These are phyloP conservation scores for Fusarium abutilonis DNA, from an alignment of 2,329 filamentous ascomycete genomes.

Conservation along the genomic window DNA sequence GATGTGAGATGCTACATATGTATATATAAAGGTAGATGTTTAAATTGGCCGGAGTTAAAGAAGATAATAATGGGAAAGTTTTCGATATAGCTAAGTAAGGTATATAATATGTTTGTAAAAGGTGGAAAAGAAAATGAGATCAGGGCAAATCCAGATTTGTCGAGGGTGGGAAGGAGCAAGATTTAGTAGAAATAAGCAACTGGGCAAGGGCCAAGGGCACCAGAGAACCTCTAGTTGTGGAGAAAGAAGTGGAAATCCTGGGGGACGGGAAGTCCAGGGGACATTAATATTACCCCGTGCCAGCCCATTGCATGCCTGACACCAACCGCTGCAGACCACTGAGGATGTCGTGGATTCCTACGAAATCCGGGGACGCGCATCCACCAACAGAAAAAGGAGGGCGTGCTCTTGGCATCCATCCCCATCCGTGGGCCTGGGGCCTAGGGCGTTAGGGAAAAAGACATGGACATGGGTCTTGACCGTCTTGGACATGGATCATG, in stretches of 20 bases:
- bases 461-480: not conserved
- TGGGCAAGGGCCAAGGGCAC: slow-evolving; percentile 7
- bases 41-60: slow-evolving; percentile 2
- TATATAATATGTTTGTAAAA: not conserved
- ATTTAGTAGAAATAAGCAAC: slow-evolving; percentile 43
- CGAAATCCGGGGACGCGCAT: slow-evolving; percentile 13
- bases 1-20: not conserved
- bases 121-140: slow-evolving; percentile 26
- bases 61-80: slow-evolving; percentile 13
- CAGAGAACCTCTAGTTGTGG: slow-evolving; percentile 32
- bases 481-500: slow-evolving; percentile 14
- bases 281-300: slow-evolving; percentile 30
- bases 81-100: not conserved
- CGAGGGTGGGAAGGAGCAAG: slow-evolving; percentile 37
- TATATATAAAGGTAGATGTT: slow-evolving; percentile 13
- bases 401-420: slow-evolving; percentile 23
- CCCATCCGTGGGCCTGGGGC: slow-evolving; percentile 12
- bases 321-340: slow-evolving; percentile 11
- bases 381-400: not conserved
- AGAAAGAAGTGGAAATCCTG: slow-evolving; percentile 46
- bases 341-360: slow-evolving; percentile 11
- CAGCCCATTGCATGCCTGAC: slow-evolving; percentile 8
- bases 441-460: not conserved
- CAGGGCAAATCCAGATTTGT: slow-evolving; percentile 27
- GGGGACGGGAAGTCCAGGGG: slow-evolving; percentile 37